A percentile compares a stretch with the other conserved stretches of the same genome.
Conservation (phyloP, 2,329 filamentous ascomycete species). For the Mollisiaceae sp. region DNA sequence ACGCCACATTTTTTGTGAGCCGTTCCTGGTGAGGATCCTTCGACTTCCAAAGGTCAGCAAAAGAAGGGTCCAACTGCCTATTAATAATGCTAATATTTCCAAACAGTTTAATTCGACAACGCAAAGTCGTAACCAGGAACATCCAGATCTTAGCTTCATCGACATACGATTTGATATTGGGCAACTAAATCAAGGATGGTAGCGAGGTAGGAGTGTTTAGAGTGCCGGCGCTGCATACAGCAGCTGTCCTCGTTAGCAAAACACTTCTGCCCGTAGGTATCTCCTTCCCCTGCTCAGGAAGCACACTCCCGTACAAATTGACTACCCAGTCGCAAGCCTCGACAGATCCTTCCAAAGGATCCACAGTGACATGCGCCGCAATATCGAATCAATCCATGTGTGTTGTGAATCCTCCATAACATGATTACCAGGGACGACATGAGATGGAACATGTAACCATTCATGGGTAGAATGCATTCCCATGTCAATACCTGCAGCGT, state of each 20-base stretch:
- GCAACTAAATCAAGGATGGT: background rate
- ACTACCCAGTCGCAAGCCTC: background rate
- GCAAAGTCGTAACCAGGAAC: background rate
- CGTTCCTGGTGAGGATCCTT: background rate
- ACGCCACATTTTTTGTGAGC: background rate
- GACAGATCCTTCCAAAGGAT: background rate
- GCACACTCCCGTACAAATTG: background rate
- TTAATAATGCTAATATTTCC: background rate
- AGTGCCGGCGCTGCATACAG: constrained; percentile 4
- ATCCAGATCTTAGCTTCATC: background rate
- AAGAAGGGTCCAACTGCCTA: background rate
- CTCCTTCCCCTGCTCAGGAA: constrained; percentile 7
- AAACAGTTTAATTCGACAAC: background rate
- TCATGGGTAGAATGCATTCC: background rate
- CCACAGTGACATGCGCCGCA: background rate
- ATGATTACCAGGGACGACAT: constrained; percentile 5
- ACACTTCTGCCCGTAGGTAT: background rate
- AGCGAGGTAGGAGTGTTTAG: constrained; percentile 3
- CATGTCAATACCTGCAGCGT: constrained; percentile 1
- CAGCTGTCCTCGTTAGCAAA: background rate
- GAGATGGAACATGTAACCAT: background rate
- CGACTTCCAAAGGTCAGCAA: background rate
- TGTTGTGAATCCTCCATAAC: background rate
- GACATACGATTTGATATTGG: background rate
- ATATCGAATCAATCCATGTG: constrained; percentile 4